These are phyloP conservation scores for Metschnikowia noctiluminum DNA, from an alignment of 805 yeast genomes.

Conservation along the genomic window DNA sequence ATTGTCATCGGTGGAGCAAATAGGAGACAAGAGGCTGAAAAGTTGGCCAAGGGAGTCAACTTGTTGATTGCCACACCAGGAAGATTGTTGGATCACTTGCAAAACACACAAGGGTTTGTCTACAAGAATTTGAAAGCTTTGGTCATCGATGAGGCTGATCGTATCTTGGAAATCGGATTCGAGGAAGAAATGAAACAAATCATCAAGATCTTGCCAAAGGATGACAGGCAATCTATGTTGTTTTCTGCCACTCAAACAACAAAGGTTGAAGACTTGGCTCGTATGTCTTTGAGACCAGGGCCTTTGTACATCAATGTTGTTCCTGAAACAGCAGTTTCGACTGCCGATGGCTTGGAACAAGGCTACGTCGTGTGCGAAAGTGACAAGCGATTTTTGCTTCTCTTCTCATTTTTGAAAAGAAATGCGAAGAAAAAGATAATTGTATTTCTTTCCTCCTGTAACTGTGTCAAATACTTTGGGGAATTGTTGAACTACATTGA, in stretches of 20 bases:
- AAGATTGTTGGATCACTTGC: conserved; percentile 91
- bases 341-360: conserved; percentile 96
- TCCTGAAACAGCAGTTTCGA: conserved; percentile 74
- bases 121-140: conserved; percentile 93
- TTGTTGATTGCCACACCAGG: conserved; percentile 97
- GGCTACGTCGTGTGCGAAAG: conserved; percentile 98
- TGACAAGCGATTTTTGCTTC: conserved; percentile 84
- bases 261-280: conserved; percentile 95
- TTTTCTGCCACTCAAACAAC: conserved; percentile 99
- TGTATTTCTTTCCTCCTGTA: conserved; percentile 94
- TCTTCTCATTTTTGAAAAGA: conserved; percentile 91
- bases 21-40: conserved; percentile 96
- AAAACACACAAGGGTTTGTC: conserved; percentile 89
- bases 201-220: conserved; percentile 86
- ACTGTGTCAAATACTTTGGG: conserved; percentile 93
- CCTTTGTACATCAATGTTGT: conserved; percentile 94
- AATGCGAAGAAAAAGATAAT: conserved; percentile 88
- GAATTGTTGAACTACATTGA: conserved; percentile 95
- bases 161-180: conserved; percentile 95
- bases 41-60: conserved; percentile 89
- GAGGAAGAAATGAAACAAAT: conserved; percentile 99
- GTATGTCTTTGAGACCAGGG: conserved; percentile 91
- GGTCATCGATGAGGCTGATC: conserved; percentile 96
- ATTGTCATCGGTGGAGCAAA: conserved; percentile 98
- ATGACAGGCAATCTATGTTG: conserved; percentile 92